Base-by-base conservation (phyloP, 1,284 basidiomycete species). In the Trametes pubescens region DNA sequence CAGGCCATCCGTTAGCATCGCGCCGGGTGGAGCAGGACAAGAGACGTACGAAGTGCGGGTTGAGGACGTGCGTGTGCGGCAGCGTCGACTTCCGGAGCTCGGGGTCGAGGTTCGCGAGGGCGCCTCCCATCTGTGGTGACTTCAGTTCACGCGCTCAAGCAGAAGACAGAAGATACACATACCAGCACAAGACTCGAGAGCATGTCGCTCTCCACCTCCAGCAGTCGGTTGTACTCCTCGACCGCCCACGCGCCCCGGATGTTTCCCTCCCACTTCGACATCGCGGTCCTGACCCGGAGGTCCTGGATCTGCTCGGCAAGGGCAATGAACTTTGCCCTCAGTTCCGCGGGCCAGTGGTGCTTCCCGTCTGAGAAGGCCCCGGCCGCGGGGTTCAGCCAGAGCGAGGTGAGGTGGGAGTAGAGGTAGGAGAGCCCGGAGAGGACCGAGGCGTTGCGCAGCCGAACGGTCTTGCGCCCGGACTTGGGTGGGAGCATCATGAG, bases 401-500 rank as follows among this genome's bases (percentile, higher is more conserved):
- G 73, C 0, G 83, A 79, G 46, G 81, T 79, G 35, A 86, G 76
- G 35, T 76, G 74, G 0, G 77, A 74, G 67, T 85, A 85, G 13
- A 81, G 63, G 59, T 77, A 73, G 0, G 78, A 78, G 8, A 85
- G 70, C 21, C 77, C 73, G 11, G 76, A 69, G 52, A 84, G 76
- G 11, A 75, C 75, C 18, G 75, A 68, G 4, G 84, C 82, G 69
- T 83, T 82, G 21, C 78, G 76, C n/a, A 81, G 71, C 18, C 84
- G 80, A 47, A 86, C 80, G 34, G 81, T 78, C 59, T 80, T 79
- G 37, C 85, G 80, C 4, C 81, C 81, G 16, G 83, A 84, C 46
- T 80, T 78, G 5, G 84, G 81, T 0, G 83, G 83, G n/a, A 84
- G 69, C 71, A 84, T 76, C 81, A 84, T 84, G 46, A 83, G 67